Conservation (phyloP, 192 early-diverging fungal species). For the Diversispora eburnea region DNA sequence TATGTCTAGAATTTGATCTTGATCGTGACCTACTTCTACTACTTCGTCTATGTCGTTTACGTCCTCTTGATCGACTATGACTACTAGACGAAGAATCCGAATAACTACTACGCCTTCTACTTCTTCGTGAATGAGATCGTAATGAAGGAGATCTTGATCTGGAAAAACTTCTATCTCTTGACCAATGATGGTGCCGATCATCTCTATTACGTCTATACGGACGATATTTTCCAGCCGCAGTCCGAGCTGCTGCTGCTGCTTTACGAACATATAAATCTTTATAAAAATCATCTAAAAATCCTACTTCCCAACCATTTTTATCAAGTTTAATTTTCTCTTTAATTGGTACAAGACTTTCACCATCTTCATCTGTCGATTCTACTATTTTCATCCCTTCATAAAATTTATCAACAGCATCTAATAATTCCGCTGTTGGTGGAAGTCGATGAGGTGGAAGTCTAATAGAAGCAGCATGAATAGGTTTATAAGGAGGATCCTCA, state of each 20-base stretch:
- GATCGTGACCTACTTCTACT: constrained; percentile 18
- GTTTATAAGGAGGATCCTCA: constrained; percentile 26
- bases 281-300: constrained; percentile 27
- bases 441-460: constrained; percentile 26
- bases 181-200: constrained; percentile 15
- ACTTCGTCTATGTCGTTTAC: constrained; percentile 11
- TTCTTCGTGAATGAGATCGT: constrained; percentile 5
- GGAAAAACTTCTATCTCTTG: constrained; percentile 23
- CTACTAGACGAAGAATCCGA: constrained; percentile 24
- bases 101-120: constrained; percentile 20
- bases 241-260: constrained; percentile 12
- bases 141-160: constrained; percentile 18
- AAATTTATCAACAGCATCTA: constrained; percentile 27
- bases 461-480: constrained; percentile 23
- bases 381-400: constrained; percentile 27
- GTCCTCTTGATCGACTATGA: constrained; percentile 13
- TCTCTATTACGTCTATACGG: constrained; percentile 5
- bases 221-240: constrained; percentile 11
- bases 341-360: background rate
- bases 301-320: constrained; percentile 27
- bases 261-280: constrained; percentile 16
- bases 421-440: constrained; percentile 24
- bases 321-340: constrained; percentile 16
- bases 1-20: constrained; percentile 15
- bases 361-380: constrained; percentile 7